Evolutionary conservation across 169 alveolate species (phyloP).

Genomic region (Babesia gibsoni): DNA sequence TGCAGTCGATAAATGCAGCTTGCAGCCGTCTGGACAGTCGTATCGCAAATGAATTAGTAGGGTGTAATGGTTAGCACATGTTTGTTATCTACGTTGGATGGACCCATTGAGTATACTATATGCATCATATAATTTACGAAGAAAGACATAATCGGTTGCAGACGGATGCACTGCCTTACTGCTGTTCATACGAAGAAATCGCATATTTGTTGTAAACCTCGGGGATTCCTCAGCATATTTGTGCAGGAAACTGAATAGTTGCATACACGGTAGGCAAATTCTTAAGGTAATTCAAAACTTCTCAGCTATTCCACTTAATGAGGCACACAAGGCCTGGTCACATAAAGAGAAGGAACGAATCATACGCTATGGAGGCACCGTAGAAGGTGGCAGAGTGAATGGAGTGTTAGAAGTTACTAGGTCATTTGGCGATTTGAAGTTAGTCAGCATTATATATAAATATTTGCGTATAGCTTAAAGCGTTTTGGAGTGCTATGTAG

Average conservation of each 20-base stretch:
- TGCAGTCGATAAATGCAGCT: conserved; percentile 48
- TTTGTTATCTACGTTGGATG: neutral
- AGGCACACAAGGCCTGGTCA: conserved; percentile 95
- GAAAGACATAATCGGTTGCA: neutral
- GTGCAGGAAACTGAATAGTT: conserved; percentile 51
- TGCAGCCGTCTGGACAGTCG: conserved; percentile 53
- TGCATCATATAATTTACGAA: no score
- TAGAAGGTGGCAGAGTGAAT: conserved; percentile 93
- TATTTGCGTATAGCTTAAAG: conserved; percentile 69
- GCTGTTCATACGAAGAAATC: conserved; percentile 58
- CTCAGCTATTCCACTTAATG: conserved; percentile 87
- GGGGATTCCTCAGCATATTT: conserved; percentile 83
- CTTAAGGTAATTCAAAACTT: neutral
- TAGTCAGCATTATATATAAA: no score
- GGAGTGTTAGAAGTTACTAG: conserved; percentile 94
- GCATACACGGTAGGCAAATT: conserved; percentile 33
- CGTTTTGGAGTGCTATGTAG: conserved; percentile 76
- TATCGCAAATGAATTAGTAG: conserved; percentile 55
- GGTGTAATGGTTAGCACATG: conserved; percentile 38
- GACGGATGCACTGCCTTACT: conserved; percentile 85
- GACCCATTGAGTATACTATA: neutral
- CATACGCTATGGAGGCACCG: conserved; percentile 91
- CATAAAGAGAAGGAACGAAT: conserved; percentile 91
- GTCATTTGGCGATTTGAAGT: conserved; percentile 95
- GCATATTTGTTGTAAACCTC: conserved; percentile 71